A percentile compares a stretch with the other conserved stretches of the same genome.
phyloP scores from a whole-genome alignment of 352 stramenopile species.

The Phytophthora syringae region DNA sequence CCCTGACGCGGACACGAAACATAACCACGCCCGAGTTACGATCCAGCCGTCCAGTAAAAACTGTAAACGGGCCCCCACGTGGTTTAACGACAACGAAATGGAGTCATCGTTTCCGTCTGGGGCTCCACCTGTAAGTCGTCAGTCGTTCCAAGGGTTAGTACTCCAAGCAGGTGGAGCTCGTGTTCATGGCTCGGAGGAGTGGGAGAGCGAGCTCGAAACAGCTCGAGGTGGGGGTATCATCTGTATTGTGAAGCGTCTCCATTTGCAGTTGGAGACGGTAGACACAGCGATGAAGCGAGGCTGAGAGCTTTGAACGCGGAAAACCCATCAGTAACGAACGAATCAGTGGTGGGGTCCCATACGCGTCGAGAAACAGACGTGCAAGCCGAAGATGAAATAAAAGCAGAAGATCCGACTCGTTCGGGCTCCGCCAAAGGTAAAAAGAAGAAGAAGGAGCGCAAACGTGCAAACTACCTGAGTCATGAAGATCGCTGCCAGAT shows the following conservation, averaged over 20 bases:
- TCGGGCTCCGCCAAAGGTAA: background rate
- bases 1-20: too few relatives aligned
- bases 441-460: constrained; percentile 6
- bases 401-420: constrained; percentile 1
- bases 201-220: constrained; percentile 2
- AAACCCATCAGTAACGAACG: too few relatives aligned
- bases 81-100: background rate
- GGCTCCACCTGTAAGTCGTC: background rate
- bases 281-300: background rate
- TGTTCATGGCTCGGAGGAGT: background rate
- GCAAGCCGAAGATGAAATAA: background rate
- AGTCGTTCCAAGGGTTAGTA: constrained; percentile 9
- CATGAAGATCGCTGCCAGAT: background rate
- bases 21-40: too few relatives aligned
- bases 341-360: background rate
- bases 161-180: constrained; percentile 1
- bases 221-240: background rate
- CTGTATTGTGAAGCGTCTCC: background rate
- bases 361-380: too few relatives aligned
- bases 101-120: background rate
- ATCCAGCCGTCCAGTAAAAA: too few relatives aligned
- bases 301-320: background rate
- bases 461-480: background rate
- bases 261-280: background rate
- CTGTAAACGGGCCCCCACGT: background rate